Conservation (phyloP, 2,329 filamentous ascomycete genomes). For the Epicoccum nigrum region DNA sequence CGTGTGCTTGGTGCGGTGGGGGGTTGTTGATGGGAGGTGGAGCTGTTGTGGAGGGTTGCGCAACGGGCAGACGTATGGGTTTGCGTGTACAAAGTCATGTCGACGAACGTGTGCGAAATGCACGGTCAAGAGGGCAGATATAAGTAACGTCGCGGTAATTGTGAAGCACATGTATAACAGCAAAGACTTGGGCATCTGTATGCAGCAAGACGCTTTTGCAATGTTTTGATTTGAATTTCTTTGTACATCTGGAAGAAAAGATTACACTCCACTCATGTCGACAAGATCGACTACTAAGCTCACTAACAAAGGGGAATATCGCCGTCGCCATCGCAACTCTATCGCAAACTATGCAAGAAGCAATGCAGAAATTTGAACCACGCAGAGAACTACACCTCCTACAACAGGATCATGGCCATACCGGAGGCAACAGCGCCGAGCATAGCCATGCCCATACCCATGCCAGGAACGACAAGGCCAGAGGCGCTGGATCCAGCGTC, state of each 20-base stretch:
- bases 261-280: slow-evolving; percentile 8
- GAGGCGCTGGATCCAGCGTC: slow-evolving; percentile 41
- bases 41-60: too few relatives aligned
- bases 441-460: slow-evolving; percentile 56
- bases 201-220: neutral
- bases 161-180: too few relatives aligned
- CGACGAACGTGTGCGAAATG: too few relatives aligned
- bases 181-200: too few relatives aligned
- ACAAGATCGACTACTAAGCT: neutral
- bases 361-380: neutral
- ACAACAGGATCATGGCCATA: slow-evolving; percentile 62
- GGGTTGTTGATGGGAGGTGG: too few relatives aligned
- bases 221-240: slow-evolving; percentile 14
- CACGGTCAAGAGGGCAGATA: too few relatives aligned
- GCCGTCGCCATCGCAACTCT: slow-evolving; percentile 4
- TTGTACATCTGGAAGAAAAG: neutral
- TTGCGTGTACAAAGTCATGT: too few relatives aligned
- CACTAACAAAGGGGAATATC: slow-evolving; percentile 19
- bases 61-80: too few relatives aligned
- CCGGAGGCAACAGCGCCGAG: slow-evolving; percentile 58
- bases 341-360: slow-evolving; percentile 12
- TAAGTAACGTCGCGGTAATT: too few relatives aligned
- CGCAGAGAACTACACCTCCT: slow-evolving; percentile 19
- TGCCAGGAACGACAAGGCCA: slow-evolving; percentile 52
- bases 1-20: neutral